Percentiles rank a stretch among this genome's conserved stretches.
These are phyloP conservation scores for Boletus rubroflammeus DNA, from an alignment of 768 basidiomycete species.

Conservation along the genomic window DNA sequence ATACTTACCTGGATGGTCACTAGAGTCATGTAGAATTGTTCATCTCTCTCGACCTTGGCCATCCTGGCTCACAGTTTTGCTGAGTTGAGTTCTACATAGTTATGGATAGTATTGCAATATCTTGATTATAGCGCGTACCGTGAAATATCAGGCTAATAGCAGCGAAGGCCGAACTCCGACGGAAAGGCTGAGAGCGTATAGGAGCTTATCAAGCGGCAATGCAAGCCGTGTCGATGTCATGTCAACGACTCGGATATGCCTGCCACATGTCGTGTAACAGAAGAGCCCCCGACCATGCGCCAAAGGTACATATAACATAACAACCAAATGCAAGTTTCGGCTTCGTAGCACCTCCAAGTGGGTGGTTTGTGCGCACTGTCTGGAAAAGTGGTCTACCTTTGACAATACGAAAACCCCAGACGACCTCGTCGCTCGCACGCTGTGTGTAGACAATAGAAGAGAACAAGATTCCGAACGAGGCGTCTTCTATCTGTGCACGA, in stretches of 20 bases:
- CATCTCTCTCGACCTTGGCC: conserved; percentile 3
- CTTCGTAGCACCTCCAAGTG: not conserved
- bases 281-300: not conserved
- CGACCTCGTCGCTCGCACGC: conserved; percentile 11
- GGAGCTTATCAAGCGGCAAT: conserved; percentile 18
- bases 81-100: not conserved
- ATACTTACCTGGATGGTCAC: conserved; percentile 13
- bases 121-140: not conserved
- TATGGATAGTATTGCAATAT: not conserved
- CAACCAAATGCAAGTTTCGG: conserved; percentile 15
- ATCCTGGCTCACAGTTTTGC: not conserved
- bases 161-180: not conserved
- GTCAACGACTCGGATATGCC: no score
- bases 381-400: not conserved
- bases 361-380: not conserved
- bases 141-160: not conserved
- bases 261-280: conserved; percentile 14
- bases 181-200: not conserved
- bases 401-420: not conserved
- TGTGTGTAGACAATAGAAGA: not conserved
- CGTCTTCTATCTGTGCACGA: not conserved
- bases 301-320: not conserved
- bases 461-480: not conserved
- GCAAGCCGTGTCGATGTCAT: not conserved
- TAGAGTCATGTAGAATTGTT: not conserved